Base-by-base conservation (phyloP, 306 rosid genomes). In the Morella rubra region DNA sequence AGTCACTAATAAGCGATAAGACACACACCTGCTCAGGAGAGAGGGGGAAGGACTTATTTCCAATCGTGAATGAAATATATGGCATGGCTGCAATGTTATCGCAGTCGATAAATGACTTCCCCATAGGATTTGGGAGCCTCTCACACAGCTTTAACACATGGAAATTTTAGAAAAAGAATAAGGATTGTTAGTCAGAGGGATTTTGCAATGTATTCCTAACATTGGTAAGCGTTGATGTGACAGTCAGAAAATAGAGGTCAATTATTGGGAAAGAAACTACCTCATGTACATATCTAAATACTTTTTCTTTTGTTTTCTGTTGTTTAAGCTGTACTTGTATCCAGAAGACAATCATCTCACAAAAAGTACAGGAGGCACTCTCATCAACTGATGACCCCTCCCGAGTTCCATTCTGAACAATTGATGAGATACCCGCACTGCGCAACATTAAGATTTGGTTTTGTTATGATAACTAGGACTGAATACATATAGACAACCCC, bases 271-370 rank as follows among this genome's bases (percentile, higher is more conserved):
- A 54, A 65, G 74, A 49, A 71, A 59, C 27, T 76, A 91, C 97
- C 97, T 91, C 84, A 79, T 89, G 82, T 42, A 85, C 90, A 59
- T 84, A 74, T 60, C 73, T 77, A 40, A 91, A 83, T 46, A 87
- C 80, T 80, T 79, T 77, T 18, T 86, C 97, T 85, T 80, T 87
- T 12, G 79, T 64, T 71, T 83, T 73, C 79, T 87, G 84, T 82
- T 91, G 85, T 76, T 76, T 89, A 77, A 91, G 81, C 79, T 91
- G 89, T 80, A 80, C 87, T 89, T 89, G 94, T 52, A 89, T 79
- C 97, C 94, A 91, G 72, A 86, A 74, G 32, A 82, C 94, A 84
- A 87, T 50, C 93, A 85, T 91, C 76, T 85, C 83, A 50, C 97
- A 91, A 42, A 89, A 82, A 49, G 87, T 73, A 76, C 97, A 91